Conservation (phyloP, 129 eudicot species). For the Flaveria ramosissima region DNA sequence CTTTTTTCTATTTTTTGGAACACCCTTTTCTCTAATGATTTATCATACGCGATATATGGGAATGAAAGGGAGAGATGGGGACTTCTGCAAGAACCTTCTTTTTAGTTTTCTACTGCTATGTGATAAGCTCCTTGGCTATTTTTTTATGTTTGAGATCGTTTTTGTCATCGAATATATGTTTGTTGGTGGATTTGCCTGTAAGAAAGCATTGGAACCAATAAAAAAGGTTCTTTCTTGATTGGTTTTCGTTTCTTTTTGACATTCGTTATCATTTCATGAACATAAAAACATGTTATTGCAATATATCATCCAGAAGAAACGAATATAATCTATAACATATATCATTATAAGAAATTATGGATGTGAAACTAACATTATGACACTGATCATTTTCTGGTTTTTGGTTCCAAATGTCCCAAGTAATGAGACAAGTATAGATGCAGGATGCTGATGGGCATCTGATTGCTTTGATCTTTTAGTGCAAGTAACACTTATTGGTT, state of each 20-base stretch:
- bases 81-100: slow-evolving; percentile 43
- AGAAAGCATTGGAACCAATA: slow-evolving; percentile 30
- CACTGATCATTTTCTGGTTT: not conserved
- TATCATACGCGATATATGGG: slow-evolving; percentile 30
- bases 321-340: too few species aligned
- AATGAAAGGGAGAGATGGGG: slow-evolving; percentile 40
- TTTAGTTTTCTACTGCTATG: slow-evolving; percentile 31
- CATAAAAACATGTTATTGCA: not conserved
- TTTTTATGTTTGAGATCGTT: slow-evolving; percentile 35
- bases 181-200: slow-evolving; percentile 26
- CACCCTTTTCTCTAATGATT: slow-evolving; percentile 44
- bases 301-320: too few species aligned
- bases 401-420: slow-evolving; percentile 32
- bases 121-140: slow-evolving; percentile 24
- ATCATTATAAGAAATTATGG: not conserved
- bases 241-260: slow-evolving; percentile 3
- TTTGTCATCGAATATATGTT: slow-evolving; percentile 29
- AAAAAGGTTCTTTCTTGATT: slow-evolving; percentile 17
- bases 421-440: slow-evolving; percentile 38
- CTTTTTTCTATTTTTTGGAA: slow-evolving; percentile 21
- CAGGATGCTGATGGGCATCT: slow-evolving; percentile 9
- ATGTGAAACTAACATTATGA: not conserved
- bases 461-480: slow-evolving; percentile 36
- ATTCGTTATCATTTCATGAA: slow-evolving; percentile 5
- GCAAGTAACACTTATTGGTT: slow-evolving; percentile 27